Conservation (phyloP, 1,284 basidiomycete genomes). For the Lignosus rhinocerotis region DNA sequence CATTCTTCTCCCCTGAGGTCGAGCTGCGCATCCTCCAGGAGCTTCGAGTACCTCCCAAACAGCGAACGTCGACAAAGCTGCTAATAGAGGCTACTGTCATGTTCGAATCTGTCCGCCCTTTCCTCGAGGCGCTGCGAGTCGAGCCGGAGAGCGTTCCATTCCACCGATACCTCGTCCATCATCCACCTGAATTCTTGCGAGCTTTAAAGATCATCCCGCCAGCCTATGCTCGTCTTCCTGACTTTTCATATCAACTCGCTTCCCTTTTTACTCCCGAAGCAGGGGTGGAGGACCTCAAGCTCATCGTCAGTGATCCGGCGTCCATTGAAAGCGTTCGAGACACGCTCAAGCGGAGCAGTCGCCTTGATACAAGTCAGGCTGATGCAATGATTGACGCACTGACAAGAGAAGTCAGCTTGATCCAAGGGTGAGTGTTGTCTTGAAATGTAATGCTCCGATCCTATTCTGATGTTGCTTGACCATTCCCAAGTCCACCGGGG, state of each 20-base stretch:
- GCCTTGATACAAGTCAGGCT: constrained; percentile 65
- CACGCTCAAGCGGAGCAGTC: constrained; percentile 45
- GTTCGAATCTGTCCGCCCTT: constrained; percentile 34
- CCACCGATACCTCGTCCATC: constrained; percentile 38
- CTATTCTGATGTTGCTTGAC: not conserved
- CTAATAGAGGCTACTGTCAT: constrained; percentile 33
- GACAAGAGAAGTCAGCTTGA: constrained; percentile 58
- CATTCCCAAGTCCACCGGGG: constrained; percentile 58
- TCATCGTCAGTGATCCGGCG: constrained; percentile 19
- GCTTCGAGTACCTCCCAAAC: constrained; percentile 30
- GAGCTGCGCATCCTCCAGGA: constrained; percentile 30
- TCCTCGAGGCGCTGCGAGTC: constrained; percentile 32
- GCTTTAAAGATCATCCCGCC: constrained; percentile 22
- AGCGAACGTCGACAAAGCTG: constrained; percentile 22
- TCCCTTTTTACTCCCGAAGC: constrained; percentile 35
- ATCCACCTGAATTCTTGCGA: constrained; percentile 12
- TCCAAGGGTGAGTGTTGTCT: constrained; percentile 63
- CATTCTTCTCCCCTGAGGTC: constrained; percentile 35
- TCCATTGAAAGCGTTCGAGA: constrained; percentile 41
- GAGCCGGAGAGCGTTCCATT: constrained; percentile 34
- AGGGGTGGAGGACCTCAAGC: constrained; percentile 19
- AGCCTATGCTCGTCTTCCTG: constrained; percentile 28
- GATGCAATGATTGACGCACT: constrained; percentile 65
- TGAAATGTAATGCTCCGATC: not conserved
- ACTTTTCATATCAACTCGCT: constrained; percentile 29